Percentiles rank a stretch among this genome's conserved stretches.
Conservation (phyloP, 2,329 filamentous ascomycete genomes). For the Penicillium capsulatum region DNA sequence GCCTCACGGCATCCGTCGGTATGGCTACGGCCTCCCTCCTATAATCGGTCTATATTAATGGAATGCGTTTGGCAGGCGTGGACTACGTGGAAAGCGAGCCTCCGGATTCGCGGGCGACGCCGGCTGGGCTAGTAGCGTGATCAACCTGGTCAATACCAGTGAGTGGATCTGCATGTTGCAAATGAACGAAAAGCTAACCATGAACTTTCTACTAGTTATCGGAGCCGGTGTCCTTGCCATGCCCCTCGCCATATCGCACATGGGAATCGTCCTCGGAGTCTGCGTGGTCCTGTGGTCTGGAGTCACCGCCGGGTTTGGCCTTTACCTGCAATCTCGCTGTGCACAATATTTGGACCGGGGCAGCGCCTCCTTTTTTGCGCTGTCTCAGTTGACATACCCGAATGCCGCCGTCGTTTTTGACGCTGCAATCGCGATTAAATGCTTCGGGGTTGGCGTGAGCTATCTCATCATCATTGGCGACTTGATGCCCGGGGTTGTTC, state of each 20-base stretch:
- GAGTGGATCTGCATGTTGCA: no score
- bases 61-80: slow-evolving; percentile 23
- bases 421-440: slow-evolving; percentile 92
- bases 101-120: slow-evolving; percentile 68
- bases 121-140: slow-evolving; percentile 82
- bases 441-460: slow-evolving; percentile 93
- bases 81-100: slow-evolving; percentile 62
- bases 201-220: slow-evolving; percentile 60
- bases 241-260: slow-evolving; percentile 93
- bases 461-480: slow-evolving; percentile 99
- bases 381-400: slow-evolving; percentile 94
- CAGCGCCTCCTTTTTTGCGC: slow-evolving; percentile 86
- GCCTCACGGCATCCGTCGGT: slow-evolving; percentile 31
- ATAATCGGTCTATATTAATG: slow-evolving; percentile 1
- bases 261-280: slow-evolving; percentile 82
- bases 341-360: slow-evolving; percentile 89
- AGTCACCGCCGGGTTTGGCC: slow-evolving; percentile 79
- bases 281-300: slow-evolving; percentile 89
- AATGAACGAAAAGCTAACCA: slow-evolving; percentile 12
- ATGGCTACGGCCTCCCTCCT: slow-evolving; percentile 4
- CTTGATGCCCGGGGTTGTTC: slow-evolving; percentile 89
- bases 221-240: slow-evolving; percentile 91
- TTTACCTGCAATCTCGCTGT: slow-evolving; percentile 92
- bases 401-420: slow-evolving; percentile 95
- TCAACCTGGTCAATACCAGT: slow-evolving; percentile 97